These are phyloP conservation scores for Hibiscus syriacus DNA, from an alignment of 345 rosid genomes.

Conservation along the genomic window DNA sequence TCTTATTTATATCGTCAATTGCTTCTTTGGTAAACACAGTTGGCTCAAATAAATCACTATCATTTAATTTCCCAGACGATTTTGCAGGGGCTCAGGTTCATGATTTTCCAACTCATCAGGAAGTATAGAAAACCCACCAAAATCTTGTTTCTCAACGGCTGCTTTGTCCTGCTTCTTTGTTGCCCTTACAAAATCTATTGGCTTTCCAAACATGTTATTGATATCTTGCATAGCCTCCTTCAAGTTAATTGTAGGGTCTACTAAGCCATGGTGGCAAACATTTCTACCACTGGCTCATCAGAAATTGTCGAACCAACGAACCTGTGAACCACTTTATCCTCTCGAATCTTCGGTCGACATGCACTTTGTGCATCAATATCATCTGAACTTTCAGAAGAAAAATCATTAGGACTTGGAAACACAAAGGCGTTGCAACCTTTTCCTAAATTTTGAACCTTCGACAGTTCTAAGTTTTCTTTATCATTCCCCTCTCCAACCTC, in stretches of 20 bases:
- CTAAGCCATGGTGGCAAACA: conserved; percentile 93
- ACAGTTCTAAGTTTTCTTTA: conserved; percentile 15
- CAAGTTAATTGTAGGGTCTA: no score
- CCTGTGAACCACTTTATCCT: conserved; percentile 74
- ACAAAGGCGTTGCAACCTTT: conserved; percentile 36
- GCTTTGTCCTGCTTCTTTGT: conserved; percentile 46
- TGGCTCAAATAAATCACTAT: conserved; percentile 48
- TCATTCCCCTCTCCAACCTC: conserved; percentile 26
- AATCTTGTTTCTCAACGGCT: conserved; percentile 25
- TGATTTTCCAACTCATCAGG: conserved; percentile 51
- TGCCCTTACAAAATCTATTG: conserved; percentile 75
- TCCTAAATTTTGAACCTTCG: conserved; percentile 15
- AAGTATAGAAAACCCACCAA: no score
- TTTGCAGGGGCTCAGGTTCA: conserved; percentile 18
- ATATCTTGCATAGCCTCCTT: no score
- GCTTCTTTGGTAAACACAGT: no score
- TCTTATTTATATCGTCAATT: no score
- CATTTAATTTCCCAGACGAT: conserved; percentile 27
- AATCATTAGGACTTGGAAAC: conserved; percentile 54
- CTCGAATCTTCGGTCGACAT: conserved; percentile 43
- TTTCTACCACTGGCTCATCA: conserved; percentile 80
- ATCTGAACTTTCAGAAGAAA: conserved; percentile 47
- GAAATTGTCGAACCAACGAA: conserved; percentile 76
- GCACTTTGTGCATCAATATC: no score
- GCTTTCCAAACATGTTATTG: no score